Percentiles rank a stretch among this genome's conserved stretches.
Evolutionary conservation across 2,329 filamentous ascomycete species (phyloP).

Genomic region (Fusarium sp.): DNA sequence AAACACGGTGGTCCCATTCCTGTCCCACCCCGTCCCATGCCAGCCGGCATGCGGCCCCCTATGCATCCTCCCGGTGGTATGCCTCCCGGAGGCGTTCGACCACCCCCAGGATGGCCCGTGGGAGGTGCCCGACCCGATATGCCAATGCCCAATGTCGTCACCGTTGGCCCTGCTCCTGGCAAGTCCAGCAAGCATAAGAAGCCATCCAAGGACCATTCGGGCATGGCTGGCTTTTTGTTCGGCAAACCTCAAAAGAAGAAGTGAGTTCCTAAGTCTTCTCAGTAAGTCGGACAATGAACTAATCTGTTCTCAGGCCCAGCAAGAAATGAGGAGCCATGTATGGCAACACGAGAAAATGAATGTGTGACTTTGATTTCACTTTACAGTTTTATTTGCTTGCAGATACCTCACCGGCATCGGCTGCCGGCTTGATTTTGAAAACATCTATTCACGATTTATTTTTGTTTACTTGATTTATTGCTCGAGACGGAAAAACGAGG

Average conservation of each 20-base stretch:
- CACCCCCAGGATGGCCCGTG: slow-evolving; percentile 40
- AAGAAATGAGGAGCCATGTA: slow-evolving; percentile 42
- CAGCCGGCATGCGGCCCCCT: slow-evolving; percentile 30
- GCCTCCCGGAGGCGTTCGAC: slow-evolving; percentile 35
- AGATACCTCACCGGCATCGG: slow-evolving; percentile 47
- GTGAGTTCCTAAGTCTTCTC: slow-evolving; percentile 33
- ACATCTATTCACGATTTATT: slow-evolving; percentile 23
- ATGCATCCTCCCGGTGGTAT: slow-evolving; percentile 16
- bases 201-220: slow-evolving; percentile 29
- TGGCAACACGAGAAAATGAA: slow-evolving; percentile 39
- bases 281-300: slow-evolving; percentile 1
- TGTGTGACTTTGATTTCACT: slow-evolving; percentile 36
- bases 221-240: slow-evolving; percentile 46
- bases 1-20: slow-evolving; percentile 30
- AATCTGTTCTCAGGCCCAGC: slow-evolving; percentile 31
- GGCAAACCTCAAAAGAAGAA: slow-evolving; percentile 52
- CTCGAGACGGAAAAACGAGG: slow-evolving; percentile 34
- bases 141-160: slow-evolving; percentile 41
- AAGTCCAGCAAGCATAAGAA: slow-evolving; percentile 47
- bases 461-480: slow-evolving; percentile 25
- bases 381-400: slow-evolving; percentile 40
- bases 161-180: slow-evolving; percentile 32
- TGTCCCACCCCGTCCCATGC: slow-evolving; percentile 14
- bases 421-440: slow-evolving; percentile 41
- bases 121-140: slow-evolving; percentile 13